A percentile compares a stretch with the other conserved stretches of the same genome.
Evolutionary conservation across 192 early-diverging fungal species (phyloP).

Genomic region (Rhizophagus clarus): DNA sequence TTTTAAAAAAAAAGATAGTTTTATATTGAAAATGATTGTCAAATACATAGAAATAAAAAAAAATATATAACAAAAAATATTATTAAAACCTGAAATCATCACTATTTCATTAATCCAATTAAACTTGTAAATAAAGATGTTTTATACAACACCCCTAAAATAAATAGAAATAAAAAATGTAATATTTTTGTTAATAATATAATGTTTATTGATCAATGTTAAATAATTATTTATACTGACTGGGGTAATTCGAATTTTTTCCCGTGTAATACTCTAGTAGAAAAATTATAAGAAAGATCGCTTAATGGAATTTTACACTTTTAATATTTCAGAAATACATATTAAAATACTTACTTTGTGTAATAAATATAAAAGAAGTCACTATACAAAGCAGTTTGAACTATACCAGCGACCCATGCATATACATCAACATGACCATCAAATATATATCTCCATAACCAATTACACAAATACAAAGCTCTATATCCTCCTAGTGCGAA

Average conservation of each 20-base stretch:
- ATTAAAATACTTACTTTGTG: constrained; percentile 54
- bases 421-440: constrained; percentile 82
- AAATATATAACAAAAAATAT: too few species aligned
- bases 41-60: too few species aligned
- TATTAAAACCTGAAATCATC: too few species aligned
- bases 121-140: background rate
- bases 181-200: background rate
- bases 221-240: constrained; percentile 39
- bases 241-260: constrained; percentile 30
- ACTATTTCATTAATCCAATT: background rate
- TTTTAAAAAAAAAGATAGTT: too few species aligned
- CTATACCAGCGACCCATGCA: constrained; percentile 84
- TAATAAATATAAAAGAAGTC: constrained; percentile 99
- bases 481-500: constrained; percentile 89
- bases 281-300: too few species aligned
- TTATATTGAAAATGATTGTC: too few species aligned
- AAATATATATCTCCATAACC: constrained; percentile 88
- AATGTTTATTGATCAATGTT: constrained; percentile 24
- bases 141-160: background rate
- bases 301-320: background rate
- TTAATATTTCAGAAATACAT: background rate
- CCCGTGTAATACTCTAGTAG: constrained; percentile 31
- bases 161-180: background rate
- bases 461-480: constrained; percentile 68
- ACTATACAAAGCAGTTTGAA: constrained; percentile 94